Evolutionary conservation across 495 filamentous ascomycete species (phyloP).

Genomic region (Daldinia caldariorum): DNA sequence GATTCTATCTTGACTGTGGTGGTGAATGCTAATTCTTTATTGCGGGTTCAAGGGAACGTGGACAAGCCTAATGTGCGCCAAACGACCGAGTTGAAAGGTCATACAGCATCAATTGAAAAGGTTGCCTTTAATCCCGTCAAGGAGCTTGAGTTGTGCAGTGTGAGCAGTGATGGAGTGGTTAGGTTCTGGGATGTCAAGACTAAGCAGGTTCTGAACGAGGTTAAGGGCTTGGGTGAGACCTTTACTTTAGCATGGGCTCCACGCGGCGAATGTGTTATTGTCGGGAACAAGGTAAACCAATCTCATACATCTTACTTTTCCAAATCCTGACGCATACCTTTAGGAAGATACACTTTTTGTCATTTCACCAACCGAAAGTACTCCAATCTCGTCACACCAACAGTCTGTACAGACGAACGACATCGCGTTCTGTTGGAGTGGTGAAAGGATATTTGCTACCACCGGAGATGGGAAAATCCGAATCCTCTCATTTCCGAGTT

Average conservation of each 20-base stretch:
- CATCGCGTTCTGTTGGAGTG: constrained; percentile 81
- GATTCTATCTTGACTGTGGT: neutral
- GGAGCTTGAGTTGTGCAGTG: constrained; percentile 88
- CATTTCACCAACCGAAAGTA: constrained; percentile 63
- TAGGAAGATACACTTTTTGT: constrained; percentile 78
- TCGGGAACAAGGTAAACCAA: constrained; percentile 78
- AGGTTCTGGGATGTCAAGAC: constrained; percentile 93
- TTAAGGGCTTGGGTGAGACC: constrained; percentile 83
- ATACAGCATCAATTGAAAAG: constrained; percentile 79
- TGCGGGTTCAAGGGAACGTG: constrained; percentile 72
- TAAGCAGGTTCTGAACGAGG: constrained; percentile 78
- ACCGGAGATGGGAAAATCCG: constrained; percentile 84
- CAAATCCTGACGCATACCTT: constrained; percentile 19
- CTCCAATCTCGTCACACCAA: constrained; percentile 68
- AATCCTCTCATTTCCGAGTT: constrained; percentile 76
- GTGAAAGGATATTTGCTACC: constrained; percentile 78
- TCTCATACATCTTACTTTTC: constrained; percentile 12
- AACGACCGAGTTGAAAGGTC: constrained; percentile 87
- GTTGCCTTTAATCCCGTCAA: constrained; percentile 89
- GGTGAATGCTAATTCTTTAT: constrained; percentile 14
- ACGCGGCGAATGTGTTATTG: constrained; percentile 82
- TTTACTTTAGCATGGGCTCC: constrained; percentile 88
- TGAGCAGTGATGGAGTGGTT: constrained; percentile 84
- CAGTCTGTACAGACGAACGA: constrained; percentile 83
- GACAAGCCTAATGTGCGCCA: constrained; percentile 82